These are phyloP conservation scores for Akebia trifoliata DNA, from an alignment of 164 flowering plant genomes.

Conservation along the genomic window DNA sequence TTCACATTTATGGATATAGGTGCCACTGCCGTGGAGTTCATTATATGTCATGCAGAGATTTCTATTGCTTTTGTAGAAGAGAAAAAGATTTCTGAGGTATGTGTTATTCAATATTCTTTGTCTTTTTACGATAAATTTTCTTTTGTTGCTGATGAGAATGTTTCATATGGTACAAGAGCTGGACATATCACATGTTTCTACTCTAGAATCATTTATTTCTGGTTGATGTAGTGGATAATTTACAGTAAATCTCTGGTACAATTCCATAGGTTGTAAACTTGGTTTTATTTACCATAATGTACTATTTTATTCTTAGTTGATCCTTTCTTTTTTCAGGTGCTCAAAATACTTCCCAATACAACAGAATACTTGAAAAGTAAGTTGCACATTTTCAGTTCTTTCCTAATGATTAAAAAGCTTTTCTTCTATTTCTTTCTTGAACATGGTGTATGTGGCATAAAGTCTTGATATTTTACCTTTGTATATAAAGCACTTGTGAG, in stretches of 20 bases:
- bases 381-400: slow-evolving; percentile 16
- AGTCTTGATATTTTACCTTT: neutral
- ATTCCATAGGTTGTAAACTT: neutral
- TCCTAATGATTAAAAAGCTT: neutral
- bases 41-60: slow-evolving; percentile 81
- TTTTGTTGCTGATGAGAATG: neutral
- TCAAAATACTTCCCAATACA: slow-evolving; percentile 72
- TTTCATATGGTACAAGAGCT: no score
- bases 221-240: no score
- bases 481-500: slow-evolving; percentile 69
- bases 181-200: no score
- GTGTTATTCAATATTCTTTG: neutral
- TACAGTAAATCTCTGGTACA: neutral
- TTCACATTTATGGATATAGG: slow-evolving; percentile 39
- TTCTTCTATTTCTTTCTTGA: neutral
- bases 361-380: slow-evolving; percentile 66
- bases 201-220: no score
- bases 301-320: neutral
- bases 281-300: neutral
- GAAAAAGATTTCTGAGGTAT: slow-evolving; percentile 82
- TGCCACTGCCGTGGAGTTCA: slow-evolving; percentile 93
- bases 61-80: slow-evolving; percentile 84
- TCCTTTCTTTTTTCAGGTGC: slow-evolving; percentile 43
- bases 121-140: neutral
- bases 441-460: neutral